Conservation (phyloP, 2,329 filamentous ascomycete species). For the Calycina herbarum region DNA sequence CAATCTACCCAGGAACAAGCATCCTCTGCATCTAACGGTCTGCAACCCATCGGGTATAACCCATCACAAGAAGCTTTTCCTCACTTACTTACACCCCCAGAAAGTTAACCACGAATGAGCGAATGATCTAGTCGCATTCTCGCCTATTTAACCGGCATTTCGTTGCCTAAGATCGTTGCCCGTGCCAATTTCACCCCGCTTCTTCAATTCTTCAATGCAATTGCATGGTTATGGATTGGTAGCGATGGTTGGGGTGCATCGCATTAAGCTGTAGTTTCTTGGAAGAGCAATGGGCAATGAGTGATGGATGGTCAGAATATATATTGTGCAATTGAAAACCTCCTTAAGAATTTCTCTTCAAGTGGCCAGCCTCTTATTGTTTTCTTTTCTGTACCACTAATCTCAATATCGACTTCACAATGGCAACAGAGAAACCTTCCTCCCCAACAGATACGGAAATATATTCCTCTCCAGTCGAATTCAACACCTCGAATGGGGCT, state of each 20-base stretch:
- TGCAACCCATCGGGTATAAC: not conserved
- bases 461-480: not conserved
- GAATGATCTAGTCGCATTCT: not conserved
- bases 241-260: not conserved
- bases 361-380: not conserved
- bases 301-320: not conserved
- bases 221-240: not conserved
- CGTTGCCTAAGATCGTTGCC: not conserved
- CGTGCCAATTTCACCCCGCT: not conserved
- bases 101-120: not conserved
- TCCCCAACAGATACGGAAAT: not conserved
- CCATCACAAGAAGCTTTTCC: not conserved
- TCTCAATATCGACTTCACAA: not conserved
- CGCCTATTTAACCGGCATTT: not conserved
- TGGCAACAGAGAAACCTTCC: not conserved
- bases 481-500: not conserved
- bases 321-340: not conserved
- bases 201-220: not conserved
- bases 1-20: not conserved
- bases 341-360: not conserved
- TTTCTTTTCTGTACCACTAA: not conserved
- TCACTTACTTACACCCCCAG: slow-evolving; percentile 3
- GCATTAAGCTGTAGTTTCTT: not conserved
- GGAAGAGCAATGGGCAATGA: not conserved
- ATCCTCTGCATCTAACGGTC: not conserved